Conservation (phyloP, 2,329 filamentous ascomycete genomes). For the Colletotrichum lentis region DNA sequence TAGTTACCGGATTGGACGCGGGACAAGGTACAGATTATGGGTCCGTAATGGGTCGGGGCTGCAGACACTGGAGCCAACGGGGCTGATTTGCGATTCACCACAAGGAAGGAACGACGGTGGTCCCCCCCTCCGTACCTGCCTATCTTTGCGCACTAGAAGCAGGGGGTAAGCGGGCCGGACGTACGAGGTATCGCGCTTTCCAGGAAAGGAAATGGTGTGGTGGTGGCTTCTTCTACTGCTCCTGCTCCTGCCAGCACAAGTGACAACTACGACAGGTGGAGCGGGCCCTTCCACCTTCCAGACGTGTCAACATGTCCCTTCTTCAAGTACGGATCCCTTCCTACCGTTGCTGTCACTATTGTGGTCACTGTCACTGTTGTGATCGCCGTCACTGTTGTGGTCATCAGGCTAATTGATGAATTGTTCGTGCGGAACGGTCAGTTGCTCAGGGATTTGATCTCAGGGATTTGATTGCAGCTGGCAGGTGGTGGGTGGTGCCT, state of each 20-base stretch:
- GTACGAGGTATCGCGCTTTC: slow-evolving; percentile 29
- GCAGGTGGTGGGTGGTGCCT: not conserved
- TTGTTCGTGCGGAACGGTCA: not conserved
- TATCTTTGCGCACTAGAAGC: slow-evolving; percentile 20
- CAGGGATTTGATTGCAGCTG: not conserved
- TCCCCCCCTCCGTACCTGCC: slow-evolving; percentile 14
- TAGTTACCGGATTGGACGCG: slow-evolving; percentile 10
- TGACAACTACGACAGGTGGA: slow-evolving; percentile 21
- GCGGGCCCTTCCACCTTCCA: slow-evolving; percentile 9
- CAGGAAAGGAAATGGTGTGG: slow-evolving; percentile 30
- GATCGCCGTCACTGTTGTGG: slow-evolving; percentile 12
- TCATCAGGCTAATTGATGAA: not conserved
- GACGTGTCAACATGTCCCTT: not conserved
- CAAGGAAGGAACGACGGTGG: slow-evolving; percentile 20
- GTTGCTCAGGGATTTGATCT: no score
- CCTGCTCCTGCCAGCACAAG: slow-evolving; percentile 5
- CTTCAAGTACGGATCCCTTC: not conserved
- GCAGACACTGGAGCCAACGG: slow-evolving; percentile 16
- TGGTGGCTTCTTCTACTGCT: slow-evolving; percentile 8
- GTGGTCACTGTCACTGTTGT: slow-evolving; percentile 9
- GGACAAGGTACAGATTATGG: slow-evolving; percentile 27
- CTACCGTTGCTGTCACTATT: slow-evolving; percentile 5
- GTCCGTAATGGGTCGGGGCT: slow-evolving; percentile 23
- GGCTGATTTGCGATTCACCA: slow-evolving; percentile 37
- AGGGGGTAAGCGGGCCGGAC: slow-evolving; percentile 28